Conservation (phyloP, 2,329 filamentous ascomycete species). For the Capronia coronata region DNA sequence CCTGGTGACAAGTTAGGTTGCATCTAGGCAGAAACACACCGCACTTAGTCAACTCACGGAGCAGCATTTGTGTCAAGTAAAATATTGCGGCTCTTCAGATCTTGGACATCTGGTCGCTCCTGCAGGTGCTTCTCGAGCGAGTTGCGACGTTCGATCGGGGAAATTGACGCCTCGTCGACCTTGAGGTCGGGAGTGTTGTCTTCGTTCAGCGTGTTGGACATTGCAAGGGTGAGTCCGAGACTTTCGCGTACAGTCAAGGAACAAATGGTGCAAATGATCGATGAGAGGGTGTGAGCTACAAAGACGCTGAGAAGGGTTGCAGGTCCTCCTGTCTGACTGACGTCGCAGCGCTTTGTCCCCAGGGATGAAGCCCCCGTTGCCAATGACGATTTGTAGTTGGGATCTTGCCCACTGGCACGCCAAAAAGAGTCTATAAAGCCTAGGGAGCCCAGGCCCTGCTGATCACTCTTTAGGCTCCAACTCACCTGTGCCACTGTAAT, state of each 20-base stretch:
- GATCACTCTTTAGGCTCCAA: background rate
- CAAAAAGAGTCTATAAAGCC: no score
- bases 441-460: slow-evolving; percentile 17
- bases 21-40: background rate
- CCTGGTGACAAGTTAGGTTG: slow-evolving; percentile 33
- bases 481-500: no score
- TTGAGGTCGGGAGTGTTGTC: slow-evolving; percentile 24
- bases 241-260: background rate
- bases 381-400: slow-evolving; percentile 20
- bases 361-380: slow-evolving; percentile 7
- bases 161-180: slow-evolving; percentile 56
- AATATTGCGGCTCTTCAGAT: slow-evolving; percentile 63
- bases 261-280: background rate
- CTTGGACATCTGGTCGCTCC: slow-evolving; percentile 60
- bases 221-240: background rate
- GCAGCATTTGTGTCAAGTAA: slow-evolving; percentile 61
- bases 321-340: slow-evolving; percentile 5
- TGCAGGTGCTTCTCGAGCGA: slow-evolving; percentile 67
- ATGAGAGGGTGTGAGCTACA: background rate
- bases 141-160: slow-evolving; percentile 52
- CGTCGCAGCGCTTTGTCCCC: slow-evolving; percentile 11
- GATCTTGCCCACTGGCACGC: no score
- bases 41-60: slow-evolving; percentile 44
- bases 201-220: slow-evolving; percentile 22
- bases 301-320: slow-evolving; percentile 1